A percentile compares a stretch with the other conserved stretches of the same genome.
Evolutionary conservation across 768 basidiomycete species (phyloP).

Genomic region (Arthromyces matolae): DNA sequence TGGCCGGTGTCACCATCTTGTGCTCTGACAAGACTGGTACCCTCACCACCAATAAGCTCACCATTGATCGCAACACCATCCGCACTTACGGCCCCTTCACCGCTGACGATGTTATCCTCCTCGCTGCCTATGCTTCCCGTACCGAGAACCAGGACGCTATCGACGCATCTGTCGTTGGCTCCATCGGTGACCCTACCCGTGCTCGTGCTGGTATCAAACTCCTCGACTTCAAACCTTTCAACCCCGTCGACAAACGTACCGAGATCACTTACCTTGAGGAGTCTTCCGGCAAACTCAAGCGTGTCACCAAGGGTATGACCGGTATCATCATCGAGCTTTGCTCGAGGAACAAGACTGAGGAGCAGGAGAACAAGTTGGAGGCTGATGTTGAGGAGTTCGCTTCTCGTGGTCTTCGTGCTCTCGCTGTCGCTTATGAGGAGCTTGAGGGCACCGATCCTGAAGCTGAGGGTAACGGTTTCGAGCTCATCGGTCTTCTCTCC

Average conservation of each 20-base stretch:
- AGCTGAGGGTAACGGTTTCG: constrained; percentile 93
- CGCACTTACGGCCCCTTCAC: constrained; percentile 87
- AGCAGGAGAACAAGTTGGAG: constrained; percentile 87
- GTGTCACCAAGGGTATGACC: constrained; percentile 99
- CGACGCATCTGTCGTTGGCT: constrained; percentile 79
- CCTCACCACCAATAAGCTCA: constrained; percentile 98
- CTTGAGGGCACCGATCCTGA: constrained; percentile 79
- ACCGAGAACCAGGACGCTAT: constrained; percentile 99
- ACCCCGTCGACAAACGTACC: constrained; percentile 98
- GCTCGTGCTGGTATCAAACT: constrained; percentile 94
- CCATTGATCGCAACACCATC: constrained; percentile 91
- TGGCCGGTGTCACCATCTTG: constrained; percentile 96
- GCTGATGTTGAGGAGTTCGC: constrained; percentile 96
- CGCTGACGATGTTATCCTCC: constrained; percentile 86
- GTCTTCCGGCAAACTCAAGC: constrained; percentile 92
- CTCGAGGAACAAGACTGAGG: constrained; percentile 94
- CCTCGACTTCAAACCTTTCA: constrained; percentile 99
- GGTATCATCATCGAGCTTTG: constrained; percentile 98
- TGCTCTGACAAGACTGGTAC: constrained; percentile 99
- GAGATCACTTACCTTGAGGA: constrained; percentile 98
- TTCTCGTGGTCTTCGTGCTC: constrained; percentile 91
- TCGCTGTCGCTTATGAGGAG: constrained; percentile 95
- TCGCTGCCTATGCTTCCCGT: constrained; percentile 94
- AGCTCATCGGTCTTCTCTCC: constrained; percentile 93
- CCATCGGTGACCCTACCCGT: constrained; percentile 64